A percentile compares a stretch with the other conserved stretches of the same genome.
These are phyloP conservation scores for Leccinum disarticulatum DNA, from an alignment of 768 basidiomycete species.

Conservation along the genomic window DNA sequence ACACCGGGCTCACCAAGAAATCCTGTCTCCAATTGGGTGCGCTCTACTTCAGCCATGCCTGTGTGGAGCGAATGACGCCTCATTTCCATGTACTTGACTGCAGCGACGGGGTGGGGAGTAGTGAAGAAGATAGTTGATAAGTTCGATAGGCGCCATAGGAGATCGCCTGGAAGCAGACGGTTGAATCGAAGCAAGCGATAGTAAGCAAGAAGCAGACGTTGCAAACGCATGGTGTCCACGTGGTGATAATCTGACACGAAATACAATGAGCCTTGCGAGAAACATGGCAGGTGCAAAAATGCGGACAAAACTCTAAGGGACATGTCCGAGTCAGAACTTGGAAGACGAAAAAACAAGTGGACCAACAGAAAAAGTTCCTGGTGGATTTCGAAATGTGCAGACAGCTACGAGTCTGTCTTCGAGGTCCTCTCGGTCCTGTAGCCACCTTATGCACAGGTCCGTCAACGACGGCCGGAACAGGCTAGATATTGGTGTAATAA, in stretches of 20 bases:
- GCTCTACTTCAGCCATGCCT: conserved; percentile 76
- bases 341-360: conserved; percentile 1
- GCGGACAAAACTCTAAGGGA: conserved; percentile 55
- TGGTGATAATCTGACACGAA: conserved; percentile 36
- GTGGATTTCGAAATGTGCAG: conserved; percentile 67
- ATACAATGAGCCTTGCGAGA: conserved; percentile 56
- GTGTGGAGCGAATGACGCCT: conserved; percentile 75
- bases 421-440: conserved; percentile 48
- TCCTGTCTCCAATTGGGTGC: conserved; percentile 60
- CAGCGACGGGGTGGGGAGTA: conserved; percentile 59
- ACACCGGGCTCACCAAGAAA: conserved; percentile 59
- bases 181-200: conserved; percentile 79
- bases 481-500: conserved; percentile 63
- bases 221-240: conserved; percentile 50
- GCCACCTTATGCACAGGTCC: conserved; percentile 82
- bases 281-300: conserved; percentile 44
- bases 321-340: neutral
- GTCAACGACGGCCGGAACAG: conserved; percentile 75
- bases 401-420: conserved; percentile 58
- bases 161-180: conserved; percentile 57
- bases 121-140: conserved; percentile 42
- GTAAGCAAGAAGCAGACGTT: conserved; percentile 73
- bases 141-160: conserved; percentile 56
- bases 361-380: conserved; percentile 73
- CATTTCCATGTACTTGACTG: conserved; percentile 68